Evolutionary conservation across 1,284 basidiomycete species (phyloP), one percentile per base, ranked within the genome.

Genomic region (Apiotrichum akiyoshidainum): DNA sequence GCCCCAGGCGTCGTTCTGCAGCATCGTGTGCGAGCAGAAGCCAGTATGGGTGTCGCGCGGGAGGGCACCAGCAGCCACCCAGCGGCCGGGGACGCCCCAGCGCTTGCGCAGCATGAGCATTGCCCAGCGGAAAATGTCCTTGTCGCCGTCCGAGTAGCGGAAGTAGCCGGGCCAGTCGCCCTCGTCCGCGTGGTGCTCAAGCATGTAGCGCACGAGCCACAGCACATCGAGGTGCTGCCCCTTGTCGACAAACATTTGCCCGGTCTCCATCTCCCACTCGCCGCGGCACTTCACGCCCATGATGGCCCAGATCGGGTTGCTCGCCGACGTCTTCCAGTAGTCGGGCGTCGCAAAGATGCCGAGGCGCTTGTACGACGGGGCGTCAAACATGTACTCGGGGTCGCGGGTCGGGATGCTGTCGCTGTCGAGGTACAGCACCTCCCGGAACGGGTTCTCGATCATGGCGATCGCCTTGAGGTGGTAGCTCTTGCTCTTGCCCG

Each of bases 71-170:
- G 78, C 73, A 5, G 74, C 77, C 21, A 82, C 74, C 64, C 78
- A 80, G 5, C 80, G 73, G 1, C 80, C 80, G 0, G 81, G 81
- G 5, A 80, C 74, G 9, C 74, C 81, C 81, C 81, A 82, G 31
- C 81, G 75, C 60, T 82, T 82, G 11, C 81, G 69, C 1, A 82
- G 70, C 4, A 78, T 74, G 12, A 81, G 70, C 60, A 81, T 65
- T 0, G 79, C 77, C 71, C 78, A 82, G 39, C 81, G 71, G 70
- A 81, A 81, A 22, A 81, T 74, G 59, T 82, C 81, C 68, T 82
- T 81, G 67, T 81, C 80, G 33, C 80, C 81, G 61, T 82, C 80
- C 7, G 78, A 79, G 57, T 79, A 78, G 26, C 14, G 9, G 53
- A 69, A 71, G 72, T 80, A 82, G 76, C 80, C 81, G 65, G 76